Evolutionary conservation across 768 basidiomycete species (phyloP), one percentile per base, ranked within the genome.

Genomic region (Agaricus blazei): DNA sequence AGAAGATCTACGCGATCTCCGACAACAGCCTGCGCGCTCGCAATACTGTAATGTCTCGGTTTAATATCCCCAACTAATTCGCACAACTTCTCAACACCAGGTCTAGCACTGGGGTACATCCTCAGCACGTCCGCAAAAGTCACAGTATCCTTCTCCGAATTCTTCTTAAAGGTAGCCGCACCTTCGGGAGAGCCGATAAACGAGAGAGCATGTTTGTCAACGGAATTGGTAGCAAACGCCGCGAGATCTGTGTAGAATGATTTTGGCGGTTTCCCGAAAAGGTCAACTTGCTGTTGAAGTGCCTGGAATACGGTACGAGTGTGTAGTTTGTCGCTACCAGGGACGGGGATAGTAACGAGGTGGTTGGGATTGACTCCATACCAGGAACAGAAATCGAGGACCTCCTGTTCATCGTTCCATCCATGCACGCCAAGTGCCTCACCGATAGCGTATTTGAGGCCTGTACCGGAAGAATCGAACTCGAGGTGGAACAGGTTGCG

Each of bases 401-500:
- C 93, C 59, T 99, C 96, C 51, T 79, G 71, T 41, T 82, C 81
- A 65, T 98, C 94, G 69, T 99, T 98, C 94, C 95, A 98, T 6
- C 97, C 97, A 67, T 99, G 94, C 42, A 98, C 78, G 43, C 95
- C 97, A 40, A 99, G 84, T 11, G 97, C 97, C 72, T 98, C 97
- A 54, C 97, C 97, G 54, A 98, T 93, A 36, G 83, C 85, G 70
- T 99, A 99, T 71, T 88, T 93, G 59, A 99, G 79, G 8, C 94
- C 94, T 24, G 97, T 99, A 31, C 91, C 90, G 27, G 81, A 75
- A 2, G 91, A 93, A 67, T 94, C 85, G 67, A 99, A 95, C 74
- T 98, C 97, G 62, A 99, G 80, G 73, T 99, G 97, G 79, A 98
- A 98, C 31, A 99, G 94, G 71, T 99, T 98, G 62, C 97, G 91